Base-by-base conservation (phyloP, 345 rosid species). In the Isatis tinctoria region DNA sequence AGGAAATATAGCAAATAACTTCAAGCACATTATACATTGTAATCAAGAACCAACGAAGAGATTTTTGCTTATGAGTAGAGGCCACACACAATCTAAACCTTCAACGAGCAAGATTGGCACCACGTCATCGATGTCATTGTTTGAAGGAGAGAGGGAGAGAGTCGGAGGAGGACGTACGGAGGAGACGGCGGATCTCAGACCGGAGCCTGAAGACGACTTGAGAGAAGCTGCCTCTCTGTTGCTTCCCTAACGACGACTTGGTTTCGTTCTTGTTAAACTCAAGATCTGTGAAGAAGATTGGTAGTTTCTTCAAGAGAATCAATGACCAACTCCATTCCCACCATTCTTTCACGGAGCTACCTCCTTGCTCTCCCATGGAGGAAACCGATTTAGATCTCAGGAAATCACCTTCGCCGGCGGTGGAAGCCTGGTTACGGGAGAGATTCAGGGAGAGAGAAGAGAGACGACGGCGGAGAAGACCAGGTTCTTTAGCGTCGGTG, bases 311-410 rank as follows among this genome's bases (percentile, higher is more conserved):
- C 22, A 90, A 81, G 11, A 93, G 81, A 76, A 93, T 69, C 96
- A 88, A 82, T 12, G 90, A 78, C 83, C 90, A 85, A 44, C 93
- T 82, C 93, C 87, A 85, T 47, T 87, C 87, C 96, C 97, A 90
- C 92, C 98, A 93, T 70, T 84, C 86, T 73, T 84, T 79, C 8
- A 86, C 26, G 45, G 96, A 88, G 69, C 74, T 77, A 11, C 65
- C 45, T 0, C 86, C 87, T 33, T 79, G 59, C 16, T 82, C 85
- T 44, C 83, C 88, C 85, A 82, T 74, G 64, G 86, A 70, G 7
- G 90, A 77, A 33, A 84, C 78, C 0, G 96, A 90, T 59, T 83
- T 88, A 37, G 95, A 85, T 79, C 88, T 77, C 4, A 67, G 82
- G 20, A 84, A 3, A 18, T 35, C 63, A 35, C 17, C 26, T 5